phyloP scores from a whole-genome alignment of 2,329 filamentous ascomycete species.

The Exophiala bonariae region DNA sequence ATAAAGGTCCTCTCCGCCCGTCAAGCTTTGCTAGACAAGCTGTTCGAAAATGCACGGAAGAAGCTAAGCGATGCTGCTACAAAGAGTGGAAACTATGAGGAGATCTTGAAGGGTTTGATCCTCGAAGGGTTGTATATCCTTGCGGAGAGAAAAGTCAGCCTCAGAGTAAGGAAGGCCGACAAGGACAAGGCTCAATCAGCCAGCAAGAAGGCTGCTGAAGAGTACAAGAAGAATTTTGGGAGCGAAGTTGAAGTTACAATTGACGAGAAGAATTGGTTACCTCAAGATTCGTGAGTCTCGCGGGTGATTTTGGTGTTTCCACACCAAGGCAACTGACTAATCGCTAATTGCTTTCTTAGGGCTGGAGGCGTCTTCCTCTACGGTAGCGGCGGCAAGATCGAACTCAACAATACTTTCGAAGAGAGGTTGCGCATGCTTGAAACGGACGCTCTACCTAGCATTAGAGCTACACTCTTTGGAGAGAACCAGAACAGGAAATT shows the following conservation, averaged over 20 bases:
- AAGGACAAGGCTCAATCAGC: constrained; percentile 74
- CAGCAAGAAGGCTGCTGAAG: constrained; percentile 70
- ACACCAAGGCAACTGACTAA: background rate
- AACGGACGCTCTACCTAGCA: constrained; percentile 77
- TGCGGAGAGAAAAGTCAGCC: constrained; percentile 72
- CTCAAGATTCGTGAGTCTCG: constrained; percentile 75
- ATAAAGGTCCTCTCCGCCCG: constrained; percentile 83
- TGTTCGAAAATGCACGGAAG: constrained; percentile 79
- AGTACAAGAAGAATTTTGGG: constrained; percentile 78
- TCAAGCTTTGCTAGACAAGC: constrained; percentile 84
- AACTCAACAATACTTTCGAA: constrained; percentile 98
- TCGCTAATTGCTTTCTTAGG: no score
- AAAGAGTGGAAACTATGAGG: constrained; percentile 74
- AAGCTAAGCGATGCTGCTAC: constrained; percentile 67
- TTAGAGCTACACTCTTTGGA: constrained; percentile 86
- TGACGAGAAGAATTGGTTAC: constrained; percentile 75
- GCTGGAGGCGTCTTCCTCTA: constrained; percentile 80
- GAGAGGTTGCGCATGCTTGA: constrained; percentile 84
- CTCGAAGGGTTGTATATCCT: constrained; percentile 89
- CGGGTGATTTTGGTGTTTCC: no score
- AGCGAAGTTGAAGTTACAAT: constrained; percentile 69
- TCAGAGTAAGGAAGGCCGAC: constrained; percentile 80
- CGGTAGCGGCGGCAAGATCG: constrained; percentile 86
- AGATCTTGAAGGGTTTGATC: constrained; percentile 74
- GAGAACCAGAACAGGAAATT: constrained; percentile 96